A percentile compares a stretch with the other conserved stretches of the same genome.
These are phyloP conservation scores for Adansonia grandidieri DNA, from an alignment of 441 rosid species.

Conservation along the genomic window DNA sequence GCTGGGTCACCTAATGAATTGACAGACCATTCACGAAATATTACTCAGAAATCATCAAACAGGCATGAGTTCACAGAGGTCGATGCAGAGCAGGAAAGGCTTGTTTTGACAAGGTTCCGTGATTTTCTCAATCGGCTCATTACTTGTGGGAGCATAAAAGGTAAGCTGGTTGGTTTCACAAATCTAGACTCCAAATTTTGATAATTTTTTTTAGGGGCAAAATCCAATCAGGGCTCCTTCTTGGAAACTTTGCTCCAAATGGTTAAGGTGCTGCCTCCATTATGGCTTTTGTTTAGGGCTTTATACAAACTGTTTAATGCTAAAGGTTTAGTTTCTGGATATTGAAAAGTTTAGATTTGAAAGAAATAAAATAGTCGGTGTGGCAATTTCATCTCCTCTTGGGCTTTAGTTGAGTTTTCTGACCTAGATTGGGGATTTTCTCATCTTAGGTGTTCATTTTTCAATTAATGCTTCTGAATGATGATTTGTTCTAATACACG, in stretches of 20 bases:
- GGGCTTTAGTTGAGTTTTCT: neutral
- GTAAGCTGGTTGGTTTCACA: slow-evolving; percentile 38
- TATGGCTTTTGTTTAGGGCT: neutral
- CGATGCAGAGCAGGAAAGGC: slow-evolving; percentile 68
- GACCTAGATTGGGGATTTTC: neutral
- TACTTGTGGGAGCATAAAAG: slow-evolving; percentile 57
- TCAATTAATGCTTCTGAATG: neutral
- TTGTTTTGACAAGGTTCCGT: slow-evolving; percentile 56
- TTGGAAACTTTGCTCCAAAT: neutral
- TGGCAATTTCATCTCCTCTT: neutral
- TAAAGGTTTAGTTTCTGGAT: slow-evolving; percentile 3
- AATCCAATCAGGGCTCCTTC: neutral
- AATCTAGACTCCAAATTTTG: neutral
- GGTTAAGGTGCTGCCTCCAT: slow-evolving; percentile 19
- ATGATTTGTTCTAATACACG: slow-evolving; percentile 13
- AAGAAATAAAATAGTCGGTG: neutral
- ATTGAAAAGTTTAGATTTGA: slow-evolving; percentile 1
- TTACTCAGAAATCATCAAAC: slow-evolving; percentile 31
- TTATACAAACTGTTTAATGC: neutral
- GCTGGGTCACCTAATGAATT: slow-evolving; percentile 41
- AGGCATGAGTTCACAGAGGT: slow-evolving; percentile 44
- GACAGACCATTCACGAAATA: slow-evolving; percentile 26
- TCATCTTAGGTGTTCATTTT: neutral
- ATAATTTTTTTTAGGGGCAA: neutral
- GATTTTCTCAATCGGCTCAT: slow-evolving; percentile 64